Evolutionary conservation across 768 basidiomycete species (phyloP).

Genomic region (Auricularia auricula-judae): DNA sequence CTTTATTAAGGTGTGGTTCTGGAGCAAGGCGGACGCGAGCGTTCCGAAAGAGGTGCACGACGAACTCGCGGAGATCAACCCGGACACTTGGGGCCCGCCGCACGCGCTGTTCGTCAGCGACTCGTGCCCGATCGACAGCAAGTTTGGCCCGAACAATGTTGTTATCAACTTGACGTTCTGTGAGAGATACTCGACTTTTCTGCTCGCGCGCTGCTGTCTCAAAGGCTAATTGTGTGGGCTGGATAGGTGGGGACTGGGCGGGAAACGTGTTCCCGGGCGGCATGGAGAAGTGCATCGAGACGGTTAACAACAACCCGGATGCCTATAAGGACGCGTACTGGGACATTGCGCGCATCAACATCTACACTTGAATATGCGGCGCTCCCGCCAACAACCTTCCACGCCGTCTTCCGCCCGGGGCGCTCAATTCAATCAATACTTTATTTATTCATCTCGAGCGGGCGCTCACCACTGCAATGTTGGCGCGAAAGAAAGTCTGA

Average conservation of each 20-base stretch:
- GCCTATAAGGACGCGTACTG: slow-evolving; percentile 8
- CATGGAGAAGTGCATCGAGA: slow-evolving; percentile 3
- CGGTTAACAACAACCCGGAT: slow-evolving; percentile 8
- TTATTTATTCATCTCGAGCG: no score
- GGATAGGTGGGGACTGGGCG: slow-evolving; percentile 9
- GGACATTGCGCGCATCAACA: slow-evolving; percentile 4
- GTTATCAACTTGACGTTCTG: slow-evolving; percentile 6
- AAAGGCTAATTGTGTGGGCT: not conserved
- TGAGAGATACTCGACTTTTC: not conserved
- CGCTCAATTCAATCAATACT: no score
- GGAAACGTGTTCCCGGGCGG: slow-evolving; percentile 8
- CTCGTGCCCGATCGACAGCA: slow-evolving; percentile 6
- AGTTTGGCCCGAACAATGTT: slow-evolving; percentile 7
- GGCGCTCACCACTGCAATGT: no score
- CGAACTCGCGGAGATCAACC: slow-evolving; percentile 2
- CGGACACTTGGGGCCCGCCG: slow-evolving; percentile 8
- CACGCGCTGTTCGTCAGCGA: slow-evolving; percentile 5
- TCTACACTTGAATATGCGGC: not conserved
- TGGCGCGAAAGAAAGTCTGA: no score
- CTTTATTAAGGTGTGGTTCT: slow-evolving; percentile 7
- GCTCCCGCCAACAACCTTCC: no score
- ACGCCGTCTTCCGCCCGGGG: no score
- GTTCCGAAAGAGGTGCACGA: not conserved
- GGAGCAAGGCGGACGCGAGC: not conserved
- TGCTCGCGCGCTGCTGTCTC: not conserved